Base-by-base conservation (phyloP, 2,329 filamentous ascomycete genomes). In the Colletotrichum lindemuthianum region DNA sequence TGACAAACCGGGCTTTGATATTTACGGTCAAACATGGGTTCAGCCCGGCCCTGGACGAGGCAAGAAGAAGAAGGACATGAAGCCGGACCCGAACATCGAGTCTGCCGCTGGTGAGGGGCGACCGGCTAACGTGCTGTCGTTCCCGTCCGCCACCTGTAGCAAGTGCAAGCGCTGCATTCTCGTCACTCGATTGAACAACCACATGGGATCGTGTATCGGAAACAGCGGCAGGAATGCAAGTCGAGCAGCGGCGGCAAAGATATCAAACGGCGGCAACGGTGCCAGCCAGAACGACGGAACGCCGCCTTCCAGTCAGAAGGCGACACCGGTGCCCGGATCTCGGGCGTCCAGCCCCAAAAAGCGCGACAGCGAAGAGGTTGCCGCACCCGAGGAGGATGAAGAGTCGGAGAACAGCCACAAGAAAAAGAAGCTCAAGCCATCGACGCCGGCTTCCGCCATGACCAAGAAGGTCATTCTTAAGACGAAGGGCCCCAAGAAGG, bases 1-100 rank as follows among this genome's bases (percentile, higher is more conserved):
- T 66, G 87, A 92, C 69, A 89, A 91, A 74, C 83, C 88, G 2
- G 90, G 90, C 65, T 91, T 89, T 78, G 91, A 95, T 76, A 92
- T 94, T 68, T 93, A 93, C 76, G 91, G 90, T 54, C 92, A 93
- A 76, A 92, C 90, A 34, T 94, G 92, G 85, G 89, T 92, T 12
- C 88, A 88, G 15, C 89, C 90, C 24, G 86, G 86, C 0, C 88
- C 88, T 24, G 88, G 88, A 12, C 85, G 90, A 65, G 91, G 90
- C 65, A 92, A 91, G 80, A 92, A 91, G 81, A 93, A 90, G 84
- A 93, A 92, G 82, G 90, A 89, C 74, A 88, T 89, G 80, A 88
- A 86, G 80, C 87, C 82, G 76, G 77, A 81, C 69, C 78, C 79
- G 53, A 77, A 81, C 49, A 73, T 79, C 69, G 84, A 85, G 65